Evolutionary conservation across 2,329 filamentous ascomycete species (phyloP), one percentile per base, ranked within the genome.

Genomic region (Sclerotinia trifoliorum): DNA sequence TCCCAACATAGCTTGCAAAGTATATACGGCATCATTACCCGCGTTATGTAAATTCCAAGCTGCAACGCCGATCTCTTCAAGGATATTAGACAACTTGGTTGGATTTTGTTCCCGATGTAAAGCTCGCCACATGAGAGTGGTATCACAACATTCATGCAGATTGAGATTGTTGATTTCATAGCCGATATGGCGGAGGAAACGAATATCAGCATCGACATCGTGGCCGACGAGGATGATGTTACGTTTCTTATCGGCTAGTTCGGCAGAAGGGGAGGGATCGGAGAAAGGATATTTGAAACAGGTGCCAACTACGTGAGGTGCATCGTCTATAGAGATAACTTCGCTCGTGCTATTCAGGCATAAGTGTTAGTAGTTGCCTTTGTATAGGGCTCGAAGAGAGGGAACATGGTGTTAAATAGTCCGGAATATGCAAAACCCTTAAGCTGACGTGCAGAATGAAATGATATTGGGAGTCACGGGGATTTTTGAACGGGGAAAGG

Each of bases 11-110:
- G 88, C 90, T 70, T 89, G 88, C 71, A 96, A 79, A 0, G 92
- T 94, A 77, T 90, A 95, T 1, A 88, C 85, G 0, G 93, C 93
- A 76, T 97, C 93, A 72, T 97, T 97, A 1, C 93, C 88, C 0
- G 89, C 93, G 75, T 96, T 96, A 78, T 97, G 93, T n/a, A 94
- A 81, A 73, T 90, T 83, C 78, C 82, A 85, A 54, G 83, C 85
- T 0, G 80, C 74, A 11, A 96, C 85, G 3, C 84, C 85, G 39
- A 97, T 81, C 7, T 89, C 83, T 7, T 78, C 75, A 32, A 97
- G 84, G 19, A 96, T 82, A 7, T 74, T 80, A 0, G 80, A 80
- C 2, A 98, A 83, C 1, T 84, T 85, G 19, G 84, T 83, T 4
- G 82, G 77, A 2, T 90, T 81, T 0, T 76, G 74, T 29, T 85